Evolutionary conservation across 306 rosid species (phyloP), one percentile per base, ranked within the genome.

Genomic region (Elaeagnus macrophylla): DNA sequence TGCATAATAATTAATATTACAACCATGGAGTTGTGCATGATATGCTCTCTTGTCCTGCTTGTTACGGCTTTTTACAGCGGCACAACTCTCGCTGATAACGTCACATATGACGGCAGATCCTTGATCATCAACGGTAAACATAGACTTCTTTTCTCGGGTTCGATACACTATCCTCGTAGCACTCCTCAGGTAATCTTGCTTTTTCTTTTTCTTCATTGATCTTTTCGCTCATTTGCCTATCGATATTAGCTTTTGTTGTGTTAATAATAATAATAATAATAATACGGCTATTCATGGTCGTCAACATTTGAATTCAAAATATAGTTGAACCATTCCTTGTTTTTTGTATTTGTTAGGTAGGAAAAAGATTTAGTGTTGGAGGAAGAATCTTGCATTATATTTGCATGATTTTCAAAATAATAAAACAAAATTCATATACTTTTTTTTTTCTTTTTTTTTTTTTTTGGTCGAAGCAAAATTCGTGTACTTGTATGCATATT

Each of bases 121-220:
- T 71, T 87, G 61, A 54, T 87, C 51, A 62, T 87, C 57, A 48
- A 79, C 51, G 90, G 80, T 6, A 53, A 81, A 49, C 96, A 76
- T 51, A 64, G 17, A 61, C 68, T 88, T 44, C 83, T 84, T 42
- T 84, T 88, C 83, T 84, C 94, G 3, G 96, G 90, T 54, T 81
- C 89, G 38, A 83, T 87, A 57, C 95, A 87, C 52, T 87, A 87
- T 71, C 89, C 89, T 55, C 85, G 89, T 47, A 84, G 94, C 77
- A 84, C 94, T 51, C 87, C 96, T 48, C 50, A 83, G 94, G 96
- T 87, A 59, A 7, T 18, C 12, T 9, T 11, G 38, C 14, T 3
- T 40, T 14, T 8, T n/a, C 13, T 51, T 45, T 10, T 54, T 37
- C 1, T 7, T 38, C 14, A 37, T 56, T 55, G 1, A 37, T 12